Evolutionary conservation across 257 asterid species (phyloP).

Genomic region (Solanum pennellii): DNA sequence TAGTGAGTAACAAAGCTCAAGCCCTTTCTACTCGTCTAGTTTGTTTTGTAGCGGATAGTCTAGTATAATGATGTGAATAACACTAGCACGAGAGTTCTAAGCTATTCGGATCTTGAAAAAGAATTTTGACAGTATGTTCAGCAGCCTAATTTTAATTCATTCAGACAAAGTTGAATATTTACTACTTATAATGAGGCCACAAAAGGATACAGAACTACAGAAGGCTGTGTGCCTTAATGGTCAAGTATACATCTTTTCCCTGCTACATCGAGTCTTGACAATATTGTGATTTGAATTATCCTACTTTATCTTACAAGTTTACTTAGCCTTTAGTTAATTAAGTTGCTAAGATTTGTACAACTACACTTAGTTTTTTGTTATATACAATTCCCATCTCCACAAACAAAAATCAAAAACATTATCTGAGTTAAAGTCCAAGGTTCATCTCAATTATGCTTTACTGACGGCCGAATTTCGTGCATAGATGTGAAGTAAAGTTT

Average conservation of each 20-base stretch:
- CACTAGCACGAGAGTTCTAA: background rate
- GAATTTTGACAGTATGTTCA: background rate
- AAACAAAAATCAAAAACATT: background rate
- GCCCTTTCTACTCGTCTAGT: background rate
- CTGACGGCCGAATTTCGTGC: background rate
- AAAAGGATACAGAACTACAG: background rate
- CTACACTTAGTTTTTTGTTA: background rate
- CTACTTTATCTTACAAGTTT: background rate
- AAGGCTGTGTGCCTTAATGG: background rate
- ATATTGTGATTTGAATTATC: background rate
- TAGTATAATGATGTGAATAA: background rate
- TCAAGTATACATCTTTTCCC: background rate
- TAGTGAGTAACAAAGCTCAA: background rate
- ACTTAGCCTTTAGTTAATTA: background rate
- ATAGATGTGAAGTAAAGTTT: background rate
- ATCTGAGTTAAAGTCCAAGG: background rate
- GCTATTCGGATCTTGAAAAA: background rate
- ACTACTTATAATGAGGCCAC: background rate
- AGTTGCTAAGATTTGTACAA: background rate
- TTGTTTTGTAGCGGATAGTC: background rate
- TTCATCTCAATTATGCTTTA: background rate
- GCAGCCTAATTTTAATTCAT: background rate
- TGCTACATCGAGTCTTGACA: background rate
- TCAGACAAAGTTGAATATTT: background rate
- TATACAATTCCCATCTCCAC: background rate